phyloP scores from a whole-genome alignment of 176 grass and related monocot genomes.

The Musa troglodytarum region DNA sequence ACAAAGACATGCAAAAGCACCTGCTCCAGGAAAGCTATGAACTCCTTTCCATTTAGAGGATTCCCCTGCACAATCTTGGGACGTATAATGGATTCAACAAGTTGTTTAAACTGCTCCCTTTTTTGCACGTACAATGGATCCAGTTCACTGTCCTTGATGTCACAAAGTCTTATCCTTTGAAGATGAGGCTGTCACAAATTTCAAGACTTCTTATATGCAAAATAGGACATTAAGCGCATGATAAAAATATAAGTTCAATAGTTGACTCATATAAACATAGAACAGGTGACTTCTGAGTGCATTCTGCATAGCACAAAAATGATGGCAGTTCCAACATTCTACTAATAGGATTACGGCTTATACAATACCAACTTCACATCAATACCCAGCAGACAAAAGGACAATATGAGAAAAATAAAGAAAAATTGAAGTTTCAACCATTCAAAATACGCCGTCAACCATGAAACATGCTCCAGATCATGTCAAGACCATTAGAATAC shows the following conservation, averaged over 20 bases:
- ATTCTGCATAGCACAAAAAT: no score
- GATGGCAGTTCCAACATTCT: no score
- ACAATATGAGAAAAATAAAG: no score
- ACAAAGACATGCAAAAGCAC: conserved; percentile 22
- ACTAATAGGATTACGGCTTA: no score
- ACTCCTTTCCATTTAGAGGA: conserved; percentile 77
- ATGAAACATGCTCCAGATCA: no score
- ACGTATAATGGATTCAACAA: conserved; percentile 67
- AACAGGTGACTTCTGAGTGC: neutral
- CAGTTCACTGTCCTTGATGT: conserved; percentile 65
- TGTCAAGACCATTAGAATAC: no score
- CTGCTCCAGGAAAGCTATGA: conserved; percentile 74
- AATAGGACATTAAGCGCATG: neutral
- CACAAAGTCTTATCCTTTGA: conserved; percentile 91
- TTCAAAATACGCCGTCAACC: no score
- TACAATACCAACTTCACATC: no score
- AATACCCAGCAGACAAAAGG: no score
- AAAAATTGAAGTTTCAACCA: no score
- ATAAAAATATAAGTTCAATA: neutral
- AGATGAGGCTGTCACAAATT: conserved; percentile 72
- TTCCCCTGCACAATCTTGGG: conserved; percentile 83
- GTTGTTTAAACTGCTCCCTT: conserved; percentile 67
- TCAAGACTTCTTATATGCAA: neutral
- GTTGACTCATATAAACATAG: neutral
- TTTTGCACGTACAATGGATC: conserved; percentile 60